Conservation (phyloP, 441 rosid genomes). For the Eutrema salsugineum region DNA sequence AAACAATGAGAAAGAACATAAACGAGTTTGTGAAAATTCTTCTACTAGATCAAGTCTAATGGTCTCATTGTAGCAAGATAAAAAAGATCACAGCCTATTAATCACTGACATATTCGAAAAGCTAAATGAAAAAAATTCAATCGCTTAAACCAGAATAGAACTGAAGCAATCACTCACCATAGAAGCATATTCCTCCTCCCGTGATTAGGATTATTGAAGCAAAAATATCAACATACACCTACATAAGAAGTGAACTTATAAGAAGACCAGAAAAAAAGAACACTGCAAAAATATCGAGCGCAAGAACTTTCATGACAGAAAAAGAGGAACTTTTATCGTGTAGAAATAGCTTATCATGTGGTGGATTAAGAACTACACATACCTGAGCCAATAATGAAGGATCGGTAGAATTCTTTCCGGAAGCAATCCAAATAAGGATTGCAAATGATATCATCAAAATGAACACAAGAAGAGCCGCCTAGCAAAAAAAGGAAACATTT, state of each 20-base stretch:
- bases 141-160: background rate
- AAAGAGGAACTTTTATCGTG: background rate
- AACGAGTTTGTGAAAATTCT: background rate
- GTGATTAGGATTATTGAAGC: conserved; percentile 40
- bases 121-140: background rate
- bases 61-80: background rate
- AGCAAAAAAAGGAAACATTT: background rate
- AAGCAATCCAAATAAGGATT: conserved; percentile 53
- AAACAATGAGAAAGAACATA: background rate
- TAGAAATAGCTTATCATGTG: background rate
- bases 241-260: background rate
- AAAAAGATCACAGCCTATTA: background rate
- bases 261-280: background rate
- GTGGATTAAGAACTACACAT: background rate
- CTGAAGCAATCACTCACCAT: conserved; percentile 40
- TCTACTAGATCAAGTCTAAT: background rate
- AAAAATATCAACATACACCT: conserved; percentile 46
- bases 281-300: background rate
- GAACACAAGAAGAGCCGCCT: conserved; percentile 49
- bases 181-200: conserved; percentile 58
- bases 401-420: conserved; percentile 45
- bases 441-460: conserved; percentile 52
- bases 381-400: conserved; percentile 49
- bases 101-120: background rate
- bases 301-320: background rate